Evolutionary conservation across 495 filamentous ascomycete genomes (phyloP).

Genomic region (Umbilicaria muhlenbergii): DNA sequence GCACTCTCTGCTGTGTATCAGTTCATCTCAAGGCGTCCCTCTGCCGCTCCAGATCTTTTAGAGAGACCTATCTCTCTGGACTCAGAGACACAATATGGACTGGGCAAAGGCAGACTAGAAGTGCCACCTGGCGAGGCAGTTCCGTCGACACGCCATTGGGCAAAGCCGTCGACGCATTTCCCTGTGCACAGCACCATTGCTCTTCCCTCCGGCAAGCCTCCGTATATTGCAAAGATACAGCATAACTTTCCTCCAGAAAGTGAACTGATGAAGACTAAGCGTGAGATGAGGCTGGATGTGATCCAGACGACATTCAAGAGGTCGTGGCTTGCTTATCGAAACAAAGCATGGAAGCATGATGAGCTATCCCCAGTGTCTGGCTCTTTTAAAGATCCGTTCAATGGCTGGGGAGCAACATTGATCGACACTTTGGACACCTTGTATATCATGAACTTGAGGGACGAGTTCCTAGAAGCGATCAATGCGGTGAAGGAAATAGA

Average conservation of each 20-base stretch:
- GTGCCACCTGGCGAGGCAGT: slow-evolving; percentile 21
- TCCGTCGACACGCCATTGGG: slow-evolving; percentile 45
- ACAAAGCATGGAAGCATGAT: slow-evolving; percentile 52
- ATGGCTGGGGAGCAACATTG: slow-evolving; percentile 69
- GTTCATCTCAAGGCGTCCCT: too few relatives aligned
- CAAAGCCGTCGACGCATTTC: slow-evolving; percentile 53
- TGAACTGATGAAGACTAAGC: slow-evolving; percentile 23
- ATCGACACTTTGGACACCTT: slow-evolving; percentile 77
- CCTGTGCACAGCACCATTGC: slow-evolving; percentile 59
- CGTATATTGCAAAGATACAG: slow-evolving; percentile 62
- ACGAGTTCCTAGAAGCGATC: slow-evolving; percentile 66
- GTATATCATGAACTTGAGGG: slow-evolving; percentile 72
- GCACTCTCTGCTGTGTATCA: neutral
- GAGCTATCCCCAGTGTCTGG: slow-evolving; percentile 47
- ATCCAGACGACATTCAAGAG: too few relatives aligned
- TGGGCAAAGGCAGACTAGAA: slow-evolving; percentile 27
- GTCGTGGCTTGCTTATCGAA: slow-evolving; percentile 47
- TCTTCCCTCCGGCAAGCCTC: slow-evolving; percentile 56
- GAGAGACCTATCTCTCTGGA: too few relatives aligned
- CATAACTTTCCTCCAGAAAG: slow-evolving; percentile 49
- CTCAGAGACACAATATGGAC: too few relatives aligned
- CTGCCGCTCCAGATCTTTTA: too few relatives aligned
- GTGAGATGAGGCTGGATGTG: slow-evolving; percentile 28
- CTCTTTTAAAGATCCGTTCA: slow-evolving; percentile 46
- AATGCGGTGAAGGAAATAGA: slow-evolving; percentile 51